Percentiles rank a stretch among this genome's conserved stretches.
These are phyloP conservation scores for Neurospora sp. DNA, from an alignment of 495 filamentous ascomycete species.

Conservation along the genomic window DNA sequence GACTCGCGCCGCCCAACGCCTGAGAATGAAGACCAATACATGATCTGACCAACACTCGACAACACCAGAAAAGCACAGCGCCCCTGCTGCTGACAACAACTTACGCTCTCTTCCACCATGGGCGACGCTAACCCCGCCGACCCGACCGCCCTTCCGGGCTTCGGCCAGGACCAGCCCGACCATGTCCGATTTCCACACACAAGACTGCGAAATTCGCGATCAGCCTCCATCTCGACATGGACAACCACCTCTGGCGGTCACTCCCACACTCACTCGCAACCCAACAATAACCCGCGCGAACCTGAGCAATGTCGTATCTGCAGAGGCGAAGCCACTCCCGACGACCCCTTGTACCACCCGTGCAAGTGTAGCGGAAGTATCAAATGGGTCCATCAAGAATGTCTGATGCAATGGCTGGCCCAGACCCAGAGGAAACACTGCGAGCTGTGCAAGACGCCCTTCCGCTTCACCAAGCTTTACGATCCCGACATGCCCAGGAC, in stretches of 20 bases:
- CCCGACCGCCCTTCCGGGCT: constrained; percentile 3
- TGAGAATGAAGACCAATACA: not conserved
- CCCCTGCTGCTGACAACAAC: constrained; percentile 1
- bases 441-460: constrained; percentile 97
- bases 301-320: constrained; percentile 91
- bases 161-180: constrained; percentile 7
- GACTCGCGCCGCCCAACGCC: not conserved
- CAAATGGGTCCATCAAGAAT: constrained; percentile 95
- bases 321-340: constrained; percentile 71
- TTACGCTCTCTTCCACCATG: constrained; percentile 5
- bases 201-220: constrained; percentile 7
- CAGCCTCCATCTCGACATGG: not conserved
- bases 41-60: not conserved
- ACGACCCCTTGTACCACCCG: constrained; percentile 89
- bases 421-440: constrained; percentile 99
- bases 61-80: not conserved
- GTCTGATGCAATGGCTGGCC: constrained; percentile 94
- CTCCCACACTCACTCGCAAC: constrained; percentile 5
- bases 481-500: constrained; percentile 79
- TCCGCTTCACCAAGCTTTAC: constrained; percentile 97
- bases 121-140: constrained; percentile 1
- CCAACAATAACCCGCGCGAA: constrained; percentile 29
- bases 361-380: constrained; percentile 99
- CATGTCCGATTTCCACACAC: constrained; percentile 18
- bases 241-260: not conserved